These are phyloP conservation scores for Cercophora sp. DNA, from an alignment of 495 filamentous ascomycete species.

Conservation along the genomic window DNA sequence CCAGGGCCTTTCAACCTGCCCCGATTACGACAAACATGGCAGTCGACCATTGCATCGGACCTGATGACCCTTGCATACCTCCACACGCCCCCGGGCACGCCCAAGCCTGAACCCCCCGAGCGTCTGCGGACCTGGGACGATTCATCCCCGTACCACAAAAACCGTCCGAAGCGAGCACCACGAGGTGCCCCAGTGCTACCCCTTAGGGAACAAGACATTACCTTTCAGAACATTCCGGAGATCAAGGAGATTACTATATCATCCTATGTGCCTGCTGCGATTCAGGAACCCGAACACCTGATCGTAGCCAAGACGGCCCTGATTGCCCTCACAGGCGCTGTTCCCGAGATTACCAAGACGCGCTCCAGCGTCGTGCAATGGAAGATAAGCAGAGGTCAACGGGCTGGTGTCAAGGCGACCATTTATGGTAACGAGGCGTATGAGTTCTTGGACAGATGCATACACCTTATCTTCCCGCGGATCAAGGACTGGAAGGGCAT, in stretches of 20 bases:
- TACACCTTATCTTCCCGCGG: constrained; percentile 84
- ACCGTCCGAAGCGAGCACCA: constrained; percentile 77
- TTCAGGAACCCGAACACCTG: constrained; percentile 61
- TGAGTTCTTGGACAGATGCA: constrained; percentile 77
- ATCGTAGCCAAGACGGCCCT: constrained; percentile 78
- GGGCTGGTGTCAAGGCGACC: constrained; percentile 63
- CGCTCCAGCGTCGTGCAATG: constrained; percentile 64
- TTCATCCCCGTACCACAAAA: constrained; percentile 88
- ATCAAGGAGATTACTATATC: constrained; percentile 78
- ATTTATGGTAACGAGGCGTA: constrained; percentile 76
- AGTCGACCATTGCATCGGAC: constrained; percentile 81
- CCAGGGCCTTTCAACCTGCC: constrained; percentile 90
- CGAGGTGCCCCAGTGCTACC: constrained; percentile 61
- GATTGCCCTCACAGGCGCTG: constrained; percentile 80
- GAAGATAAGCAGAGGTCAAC: constrained; percentile 50
- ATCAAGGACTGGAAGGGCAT: constrained; percentile 94
- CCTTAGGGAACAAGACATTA: constrained; percentile 71
- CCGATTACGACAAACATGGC: constrained; percentile 84
- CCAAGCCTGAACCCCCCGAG: constrained; percentile 41
- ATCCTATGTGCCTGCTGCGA: constrained; percentile 60
- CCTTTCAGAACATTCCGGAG: constrained; percentile 80
- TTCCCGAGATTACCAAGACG: constrained; percentile 63
- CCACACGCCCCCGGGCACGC: constrained; percentile 71
- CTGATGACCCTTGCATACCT: constrained; percentile 83
- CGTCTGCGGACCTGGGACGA: constrained; percentile 86